These are phyloP conservation scores for Botryotinia narcissicola DNA, from an alignment of 2,329 filamentous ascomycete species.

Conservation along the genomic window DNA sequence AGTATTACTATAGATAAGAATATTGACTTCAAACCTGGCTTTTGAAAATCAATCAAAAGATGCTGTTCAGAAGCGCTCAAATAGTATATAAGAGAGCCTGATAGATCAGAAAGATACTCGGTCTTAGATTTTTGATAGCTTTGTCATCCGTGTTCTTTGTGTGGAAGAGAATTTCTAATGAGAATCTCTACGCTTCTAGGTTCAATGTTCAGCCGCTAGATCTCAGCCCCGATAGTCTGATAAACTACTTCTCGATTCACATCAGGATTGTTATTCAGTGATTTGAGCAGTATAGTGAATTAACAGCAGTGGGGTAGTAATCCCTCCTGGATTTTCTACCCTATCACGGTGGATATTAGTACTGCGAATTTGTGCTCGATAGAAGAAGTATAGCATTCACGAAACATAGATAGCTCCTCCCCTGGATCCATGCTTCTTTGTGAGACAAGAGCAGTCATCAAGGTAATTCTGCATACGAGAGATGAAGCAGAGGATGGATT, in stretches of 20 bases:
- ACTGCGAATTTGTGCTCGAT: neutral
- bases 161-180: neutral
- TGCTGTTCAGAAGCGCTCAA: too few relatives aligned
- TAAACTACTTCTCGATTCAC: too few relatives aligned
- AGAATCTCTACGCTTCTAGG: neutral
- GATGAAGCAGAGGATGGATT: too few relatives aligned
- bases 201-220: neutral
- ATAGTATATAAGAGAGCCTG: too few relatives aligned
- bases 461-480: neutral
- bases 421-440: neutral
- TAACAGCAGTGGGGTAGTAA: neutral
- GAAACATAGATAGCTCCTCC: neutral
- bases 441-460: neutral
- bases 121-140: too few relatives aligned
- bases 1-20: too few relatives aligned
- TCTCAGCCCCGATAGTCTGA: neutral
- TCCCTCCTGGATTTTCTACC: accelerated
- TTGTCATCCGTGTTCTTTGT: neutral
- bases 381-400: neutral
- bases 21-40: too few relatives aligned
- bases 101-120: too few relatives aligned
- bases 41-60: too few relatives aligned
- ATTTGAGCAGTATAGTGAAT: neutral
- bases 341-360: neutral
- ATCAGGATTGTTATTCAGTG: neutral